Base-by-base conservation (phyloP, 2,329 filamentous ascomycete genomes). In the Ophiosphaerella korrae region DNA sequence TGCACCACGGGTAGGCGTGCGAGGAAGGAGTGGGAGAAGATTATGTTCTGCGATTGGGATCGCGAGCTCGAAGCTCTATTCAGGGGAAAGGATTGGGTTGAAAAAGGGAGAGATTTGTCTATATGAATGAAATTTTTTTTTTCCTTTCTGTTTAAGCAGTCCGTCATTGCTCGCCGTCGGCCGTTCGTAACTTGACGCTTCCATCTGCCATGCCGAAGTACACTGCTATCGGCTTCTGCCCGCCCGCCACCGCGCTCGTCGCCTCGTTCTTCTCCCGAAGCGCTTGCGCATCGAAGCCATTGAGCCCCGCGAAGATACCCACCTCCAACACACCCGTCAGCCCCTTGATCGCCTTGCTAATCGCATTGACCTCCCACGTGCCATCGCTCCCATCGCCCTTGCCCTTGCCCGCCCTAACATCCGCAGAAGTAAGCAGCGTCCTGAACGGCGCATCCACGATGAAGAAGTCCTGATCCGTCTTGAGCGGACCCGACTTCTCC, bases 381-480 rank as follows among this genome's bases (percentile, higher is more conserved):
- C 90, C 88, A 54, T 84, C 80, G 35, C 60, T 81, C 77, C 85
- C 83, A 54, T 84, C 81, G 5, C 81, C 73, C 44, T 72, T 72
- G 52, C 72, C 70, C 38, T 69, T 63, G 11, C 73, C 70, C 7
- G 74, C 73, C 31, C 71, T 67, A 14, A 85, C 68, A 64, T 87
- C 84, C n/a, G 79, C 76, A 16, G 79, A 62, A n/a, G 89, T 83
- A 42, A 90, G 77, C 45, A 97, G 80, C 3, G 86, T 58, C 2
- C 82, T 77, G 77, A 99, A 97, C 0, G 92, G 91, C 11, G 94
- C 94, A 69, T 99, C 94, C 59, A 99, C 87, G 64, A 99, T 89
- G 78, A 88, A 90, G 78, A 92, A 91, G 61, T 86, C 85, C 72
- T 96, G 92, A 69, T 96, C 90, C 4, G 90, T 95, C 68, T 88